Evolutionary conservation across 2,329 filamentous ascomycete genomes (phyloP).

Genomic region (Rosellinia necatrix): DNA sequence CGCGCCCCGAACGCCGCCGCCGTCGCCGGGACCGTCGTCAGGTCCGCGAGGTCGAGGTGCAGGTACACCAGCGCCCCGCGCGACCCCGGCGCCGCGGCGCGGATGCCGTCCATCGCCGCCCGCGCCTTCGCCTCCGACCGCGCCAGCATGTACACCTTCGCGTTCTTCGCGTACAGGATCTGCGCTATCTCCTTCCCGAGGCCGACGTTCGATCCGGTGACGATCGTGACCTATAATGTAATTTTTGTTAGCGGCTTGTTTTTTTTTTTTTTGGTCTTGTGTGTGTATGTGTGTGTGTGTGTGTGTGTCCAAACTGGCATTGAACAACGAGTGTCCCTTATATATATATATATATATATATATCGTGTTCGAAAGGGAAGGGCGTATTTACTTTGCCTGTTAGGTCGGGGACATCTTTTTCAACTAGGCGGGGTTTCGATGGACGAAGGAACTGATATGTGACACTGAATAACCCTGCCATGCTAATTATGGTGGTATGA

Average conservation of each 20-base stretch:
- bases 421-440: slow-evolving; percentile 10
- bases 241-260: too few relatives aligned
- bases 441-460: slow-evolving; percentile 13
- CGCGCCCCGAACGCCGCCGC: slow-evolving; percentile 55
- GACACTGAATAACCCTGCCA: slow-evolving; percentile 7
- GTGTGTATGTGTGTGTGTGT: too few relatives aligned
- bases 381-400: slow-evolving; percentile 16
- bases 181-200: slow-evolving; percentile 52
- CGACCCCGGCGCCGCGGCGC: slow-evolving; percentile 21
- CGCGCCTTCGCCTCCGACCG: slow-evolving; percentile 37
- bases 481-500: slow-evolving; percentile 1
- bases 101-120: slow-evolving; percentile 18
- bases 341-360: neutral
- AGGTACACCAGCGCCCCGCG: slow-evolving; percentile 36
- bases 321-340: neutral
- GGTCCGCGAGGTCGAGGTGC: slow-evolving; percentile 26
- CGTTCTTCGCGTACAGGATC: slow-evolving; percentile 55
- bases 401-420: slow-evolving; percentile 22
- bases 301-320: too few relatives aligned
- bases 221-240: slow-evolving; percentile 41
- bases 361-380: too few relatives aligned
- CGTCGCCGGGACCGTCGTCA: slow-evolving; percentile 43
- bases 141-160: slow-evolving; percentile 54
- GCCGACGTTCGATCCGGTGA: slow-evolving; percentile 44
- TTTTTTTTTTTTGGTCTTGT: too few relatives aligned